Evolutionary conservation across 2,329 filamentous ascomycete genomes (phyloP).

Genomic region (Hymenoscyphus scutula): DNA sequence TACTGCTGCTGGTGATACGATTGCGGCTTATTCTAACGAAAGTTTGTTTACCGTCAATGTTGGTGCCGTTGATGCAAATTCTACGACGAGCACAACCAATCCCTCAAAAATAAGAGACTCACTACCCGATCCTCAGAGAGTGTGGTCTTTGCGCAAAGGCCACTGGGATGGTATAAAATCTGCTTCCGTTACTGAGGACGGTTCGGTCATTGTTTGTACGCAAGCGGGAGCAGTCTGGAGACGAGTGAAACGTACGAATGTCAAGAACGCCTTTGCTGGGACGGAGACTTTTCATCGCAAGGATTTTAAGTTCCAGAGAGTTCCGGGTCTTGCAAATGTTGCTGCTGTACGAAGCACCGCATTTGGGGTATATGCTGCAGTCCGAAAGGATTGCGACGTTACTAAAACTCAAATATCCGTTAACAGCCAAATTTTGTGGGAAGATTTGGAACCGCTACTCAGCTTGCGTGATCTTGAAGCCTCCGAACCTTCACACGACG

Average conservation of each 20-base stretch:
- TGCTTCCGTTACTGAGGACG: conserved; percentile 85
- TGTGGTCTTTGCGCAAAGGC: conserved; percentile 82
- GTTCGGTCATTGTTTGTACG: conserved; percentile 91
- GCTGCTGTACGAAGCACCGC: conserved; percentile 81
- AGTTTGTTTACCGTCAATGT: conserved; percentile 82
- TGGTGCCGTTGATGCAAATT: conserved; percentile 61
- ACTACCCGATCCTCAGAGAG: conserved; percentile 71
- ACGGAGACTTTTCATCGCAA: conserved; percentile 64
- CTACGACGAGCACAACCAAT: conserved; percentile 79
- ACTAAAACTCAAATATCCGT: conserved; percentile 70
- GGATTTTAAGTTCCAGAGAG: conserved; percentile 92
- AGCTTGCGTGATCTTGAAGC: conserved; percentile 62
- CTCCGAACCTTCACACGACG: conserved; percentile 39
- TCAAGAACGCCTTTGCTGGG: conserved; percentile 60
- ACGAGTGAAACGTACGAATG: conserved; percentile 76
- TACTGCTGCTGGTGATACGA: conserved; percentile 83
- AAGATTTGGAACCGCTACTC: conserved; percentile 68
- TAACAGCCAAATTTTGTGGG: conserved; percentile 66
- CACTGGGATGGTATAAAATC: conserved; percentile 71
- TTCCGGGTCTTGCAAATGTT: conserved; percentile 84
- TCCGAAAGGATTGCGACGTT: conserved; percentile 80
- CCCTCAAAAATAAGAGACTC: conserved; percentile 85
- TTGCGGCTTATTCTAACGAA: conserved; percentile 78
- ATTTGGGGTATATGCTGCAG: conserved; percentile 84
- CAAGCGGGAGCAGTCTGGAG: conserved; percentile 91